Base-by-base conservation (phyloP, 2,329 filamentous ascomycete species). In the Fragosphaeria purpurea region DNA sequence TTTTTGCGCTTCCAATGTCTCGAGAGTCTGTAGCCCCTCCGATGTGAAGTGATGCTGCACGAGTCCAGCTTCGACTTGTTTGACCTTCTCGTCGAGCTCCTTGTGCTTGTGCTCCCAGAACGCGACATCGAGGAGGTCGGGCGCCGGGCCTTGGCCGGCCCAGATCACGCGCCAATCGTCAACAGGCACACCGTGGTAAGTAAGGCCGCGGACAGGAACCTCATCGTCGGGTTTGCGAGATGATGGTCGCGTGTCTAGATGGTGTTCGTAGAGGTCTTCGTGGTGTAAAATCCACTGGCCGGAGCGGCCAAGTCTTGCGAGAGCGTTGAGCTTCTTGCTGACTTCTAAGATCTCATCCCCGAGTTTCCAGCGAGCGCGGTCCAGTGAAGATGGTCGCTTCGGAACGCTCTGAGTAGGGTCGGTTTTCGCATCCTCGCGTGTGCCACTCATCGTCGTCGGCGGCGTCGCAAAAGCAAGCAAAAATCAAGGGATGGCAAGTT, bases 261-360 rank as follows among this genome's bases (percentile, higher is more conserved):
- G n/a, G 4, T 22, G n/a, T 5, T 4, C 3, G 22, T 50, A 50
- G 3, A 50, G 6, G 48, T 46, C 48, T 35, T 50, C 43, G 31
- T 50, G 11, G 32, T 50, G 48, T 11, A 50, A 12, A n/a, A 50
- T 33, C 48, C 48, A 50, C 7, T 46, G 48, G 43, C 48, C 48
- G 9, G 38, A 12, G 7, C 48, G 48, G 22, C 22, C 22, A 22
- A 22, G 22, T 22, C 22, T 22, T 22, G 22, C 22, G 22, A 22
- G 22, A 22, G 22, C 22, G 22, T 22, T 22, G 22, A 22, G 22
- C 22, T 22, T 22, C 22, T 22, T 22, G 22, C 22, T 22, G 22
- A 22, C 22, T 22, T 22, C 22, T 22, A 22, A 22, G 22, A 22
- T 22, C 22, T 22, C 22, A 22, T 22, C 22, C 22, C 22, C 22